phyloP scores from a whole-genome alignment of 495 filamentous ascomycete genomes.

The Trichocladium uniseriatum region DNA sequence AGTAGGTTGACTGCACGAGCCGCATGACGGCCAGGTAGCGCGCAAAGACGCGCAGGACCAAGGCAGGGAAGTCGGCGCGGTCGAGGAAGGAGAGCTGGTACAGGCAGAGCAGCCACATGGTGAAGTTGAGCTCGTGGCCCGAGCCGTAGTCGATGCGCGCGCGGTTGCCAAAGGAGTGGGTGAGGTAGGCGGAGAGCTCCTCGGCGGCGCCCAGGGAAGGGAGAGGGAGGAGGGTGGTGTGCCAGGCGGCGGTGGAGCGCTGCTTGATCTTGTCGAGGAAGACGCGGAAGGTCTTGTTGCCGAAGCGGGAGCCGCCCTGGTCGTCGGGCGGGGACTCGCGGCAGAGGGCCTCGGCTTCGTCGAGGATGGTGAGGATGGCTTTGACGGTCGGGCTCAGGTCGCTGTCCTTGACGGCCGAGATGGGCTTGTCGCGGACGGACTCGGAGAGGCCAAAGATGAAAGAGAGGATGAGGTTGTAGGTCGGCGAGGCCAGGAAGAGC shows the following conservation, averaged over 20 bases:
- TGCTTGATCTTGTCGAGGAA: conserved; percentile 65
- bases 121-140: conserved; percentile 93
- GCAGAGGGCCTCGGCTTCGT: conserved; percentile 53
- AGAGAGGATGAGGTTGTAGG: conserved; percentile 64
- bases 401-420: conserved; percentile 51
- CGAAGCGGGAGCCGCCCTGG: conserved; percentile 81
- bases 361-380: conserved; percentile 61
- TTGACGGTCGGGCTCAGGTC: conserved; percentile 48
- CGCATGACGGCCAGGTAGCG: conserved; percentile 77
- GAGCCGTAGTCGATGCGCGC: conserved; percentile 94
- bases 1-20: conserved; percentile 76
- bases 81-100: conserved; percentile 65
- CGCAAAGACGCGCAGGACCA: conserved; percentile 70
- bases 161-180: conserved; percentile 74
- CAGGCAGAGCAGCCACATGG: conserved; percentile 87
- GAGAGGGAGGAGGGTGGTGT: conserved; percentile 47
- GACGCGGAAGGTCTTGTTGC: conserved; percentile 80
- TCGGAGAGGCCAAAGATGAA: conserved; percentile 86
- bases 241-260: conserved; percentile 47
- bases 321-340: conserved; percentile 66
- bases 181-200: conserved; percentile 72
- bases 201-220: conserved; percentile 44
- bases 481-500: conserved; percentile 67
- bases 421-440: conserved; percentile 63
- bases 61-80: conserved; percentile 52